Conservation (phyloP, 2,329 filamentous ascomycete genomes). For the Esteya vermicola region DNA sequence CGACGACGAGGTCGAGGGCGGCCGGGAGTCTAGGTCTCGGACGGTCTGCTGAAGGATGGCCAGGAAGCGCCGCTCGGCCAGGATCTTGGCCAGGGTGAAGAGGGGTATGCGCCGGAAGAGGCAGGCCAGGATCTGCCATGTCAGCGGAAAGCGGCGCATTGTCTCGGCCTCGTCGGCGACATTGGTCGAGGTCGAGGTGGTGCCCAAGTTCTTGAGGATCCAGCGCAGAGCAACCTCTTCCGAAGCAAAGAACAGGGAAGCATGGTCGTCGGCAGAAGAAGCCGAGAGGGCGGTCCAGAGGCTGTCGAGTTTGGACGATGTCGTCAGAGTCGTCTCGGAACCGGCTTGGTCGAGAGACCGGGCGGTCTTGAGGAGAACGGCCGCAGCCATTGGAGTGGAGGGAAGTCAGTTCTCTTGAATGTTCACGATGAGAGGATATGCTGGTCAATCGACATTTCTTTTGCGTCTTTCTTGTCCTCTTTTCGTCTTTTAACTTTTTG, state of each 20-base stretch:
- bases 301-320: constrained; percentile 31
- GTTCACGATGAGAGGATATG: not conserved
- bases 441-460: too few species aligned
- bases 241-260: constrained; percentile 34
- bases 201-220: constrained; percentile 48
- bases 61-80: constrained; percentile 57
- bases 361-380: constrained; percentile 33
- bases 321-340: constrained; percentile 25
- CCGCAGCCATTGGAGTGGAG: constrained; percentile 6
- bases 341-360: constrained; percentile 40
- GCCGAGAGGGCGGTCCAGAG: constrained; percentile 35
- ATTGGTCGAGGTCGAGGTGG: constrained; percentile 18
- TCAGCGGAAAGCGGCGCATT: constrained; percentile 38
- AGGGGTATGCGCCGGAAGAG: constrained; percentile 52
- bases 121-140: constrained; percentile 47
- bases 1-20: constrained; percentile 16
- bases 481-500: too few species aligned
- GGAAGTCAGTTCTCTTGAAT: not conserved
- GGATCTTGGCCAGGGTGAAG: constrained; percentile 53
- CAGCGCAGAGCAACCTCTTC: constrained; percentile 47
- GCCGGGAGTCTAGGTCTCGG: constrained; percentile 34
- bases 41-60: constrained; percentile 51
- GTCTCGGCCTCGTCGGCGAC: constrained; percentile 31
- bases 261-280: constrained; percentile 18
- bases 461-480: too few species aligned